Base-by-base conservation (phyloP, 75 land plant genomes). In the Larix kaempferi region DNA sequence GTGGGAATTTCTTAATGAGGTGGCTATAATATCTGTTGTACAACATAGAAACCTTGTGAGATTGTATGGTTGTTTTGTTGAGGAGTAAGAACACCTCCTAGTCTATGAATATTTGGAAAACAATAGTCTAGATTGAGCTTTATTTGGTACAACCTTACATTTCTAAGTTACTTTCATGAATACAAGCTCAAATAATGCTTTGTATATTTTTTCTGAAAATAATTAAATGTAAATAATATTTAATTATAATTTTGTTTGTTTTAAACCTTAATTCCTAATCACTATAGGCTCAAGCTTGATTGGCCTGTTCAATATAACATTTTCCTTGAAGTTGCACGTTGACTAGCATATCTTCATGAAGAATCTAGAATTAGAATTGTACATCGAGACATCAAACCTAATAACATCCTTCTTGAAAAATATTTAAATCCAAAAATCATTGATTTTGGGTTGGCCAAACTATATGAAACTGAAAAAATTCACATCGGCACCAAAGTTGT, bases 341-440 rank as follows among this genome's bases (percentile, higher is more conserved):
- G 91, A 39, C 77, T 91, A 21, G 89, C 80, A 7, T 86, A 91
- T 67, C 83, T 91, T 49, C 93, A 91, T 79, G 86, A 85, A 73
- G 78, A 83, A 25, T 86, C 82, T 21, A 81, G 73, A 55, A 44
- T 73, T 5, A 84, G 80, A 61, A 91, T 91, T 17, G 85, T 85
- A 29, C 89, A 87, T 61, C 76, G 89, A 72, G 89, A 87, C 79
- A 87, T 87, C 56, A 87, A 87, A 73, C 37, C 78, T 41, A 85
- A 83, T 78, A 87, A 87, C 54, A 81, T 87, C 27, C 81, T 87
- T 41, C 84, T 87, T 13, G 88, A 85, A 21, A 67, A 78, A 59
- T 71, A 82, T 56, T 63, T 88, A 15, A 82, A 75, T 56, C 81
- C 89, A 44, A 86, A 88, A 58, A 82, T 88, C 8, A 88, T 88